Base-by-base conservation (phyloP, 805 yeast genomes). In the Metschnikowia lachancei region DNA sequence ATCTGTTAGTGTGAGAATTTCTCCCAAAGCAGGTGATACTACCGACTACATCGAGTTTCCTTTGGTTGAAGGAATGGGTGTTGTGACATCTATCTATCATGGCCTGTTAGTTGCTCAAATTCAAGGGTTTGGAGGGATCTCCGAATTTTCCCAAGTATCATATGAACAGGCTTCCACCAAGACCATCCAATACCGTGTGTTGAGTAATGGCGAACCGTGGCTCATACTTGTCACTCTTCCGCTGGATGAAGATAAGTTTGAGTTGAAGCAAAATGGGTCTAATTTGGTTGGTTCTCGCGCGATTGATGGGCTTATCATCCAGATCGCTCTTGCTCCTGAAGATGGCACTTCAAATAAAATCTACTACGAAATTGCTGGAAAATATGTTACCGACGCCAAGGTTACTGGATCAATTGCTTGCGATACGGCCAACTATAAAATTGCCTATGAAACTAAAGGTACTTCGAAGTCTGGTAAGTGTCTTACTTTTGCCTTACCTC, bases 291-390 rank as follows among this genome's bases (percentile, higher is more conserved):
- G 69, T 33, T 55, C 71, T 42, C 22, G 52, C 34, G 50, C 69
- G 30, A 53, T 72, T 68, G 26, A 62, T 52, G 81, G 51, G 55
- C 74, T 77, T 30, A 67, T 77, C 34, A 60, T 81, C 14, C 86
- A 83, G 64, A 63, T 76, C 9, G 84, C 82, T 2, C 69, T 70
- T 36, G 68, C 80, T 9, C 74, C 39, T 2, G 24, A 39, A 4
- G 38, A 30, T 11, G n/a, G 13, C 6, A 17, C n/a, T 9, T 60
- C 63, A 28, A 78, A 75, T 19, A 61, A 67, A 7, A 66, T 61
- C 51, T 82, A 82, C 58, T 91, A 84, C 61, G 54, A 67, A 36
- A 80, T 85, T 17, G 91, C 94, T 34, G 95, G 95, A 34, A 67
- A 74, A 53, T 86, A 83, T 58, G 80, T 77, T 3, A 73, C 75